A percentile compares a stretch with the other conserved stretches of the same genome.
Evolutionary conservation across 257 asterid genomes (phyloP).

Genomic region (Capsicum pubescens): DNA sequence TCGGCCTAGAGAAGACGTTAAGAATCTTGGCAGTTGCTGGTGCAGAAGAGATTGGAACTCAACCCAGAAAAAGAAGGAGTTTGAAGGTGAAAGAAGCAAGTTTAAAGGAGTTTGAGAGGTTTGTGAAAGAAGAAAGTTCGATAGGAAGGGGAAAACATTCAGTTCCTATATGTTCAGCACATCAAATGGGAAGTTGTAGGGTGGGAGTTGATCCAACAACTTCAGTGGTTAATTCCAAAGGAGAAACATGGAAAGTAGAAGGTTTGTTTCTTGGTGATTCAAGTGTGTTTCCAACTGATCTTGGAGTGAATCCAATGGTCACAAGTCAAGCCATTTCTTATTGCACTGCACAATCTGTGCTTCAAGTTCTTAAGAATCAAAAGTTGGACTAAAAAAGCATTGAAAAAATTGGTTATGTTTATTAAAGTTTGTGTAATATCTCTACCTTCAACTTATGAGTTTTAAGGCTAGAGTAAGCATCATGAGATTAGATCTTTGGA

Average conservation of each 20-base stretch:
- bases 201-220: constrained; percentile 67
- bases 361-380: constrained; percentile 46
- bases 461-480: neutral
- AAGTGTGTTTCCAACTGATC: constrained; percentile 84
- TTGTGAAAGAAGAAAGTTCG: constrained; percentile 64
- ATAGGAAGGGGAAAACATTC: constrained; percentile 51
- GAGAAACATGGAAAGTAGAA: constrained; percentile 85
- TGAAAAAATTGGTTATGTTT: neutral
- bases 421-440: neutral
- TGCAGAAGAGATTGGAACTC: constrained; percentile 90
- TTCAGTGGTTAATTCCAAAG: constrained; percentile 65
- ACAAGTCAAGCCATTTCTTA: constrained; percentile 83
- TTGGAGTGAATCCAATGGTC: constrained; percentile 95
- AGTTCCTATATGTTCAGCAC: constrained; percentile 76
- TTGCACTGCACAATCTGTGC: constrained; percentile 72
- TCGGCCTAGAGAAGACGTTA: constrained; percentile 62
- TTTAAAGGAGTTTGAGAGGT: constrained; percentile 56
- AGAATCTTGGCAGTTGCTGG: constrained; percentile 79
- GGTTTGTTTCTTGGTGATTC: constrained; percentile 78
- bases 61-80: constrained; percentile 50
- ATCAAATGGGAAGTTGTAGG: constrained; percentile 95
- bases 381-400: neutral
- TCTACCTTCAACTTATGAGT: neutral
- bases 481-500: neutral
- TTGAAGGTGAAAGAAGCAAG: constrained; percentile 59